Evolutionary conservation across 805 yeast genomes (phyloP).

Genomic region (Candida michaelii): DNA sequence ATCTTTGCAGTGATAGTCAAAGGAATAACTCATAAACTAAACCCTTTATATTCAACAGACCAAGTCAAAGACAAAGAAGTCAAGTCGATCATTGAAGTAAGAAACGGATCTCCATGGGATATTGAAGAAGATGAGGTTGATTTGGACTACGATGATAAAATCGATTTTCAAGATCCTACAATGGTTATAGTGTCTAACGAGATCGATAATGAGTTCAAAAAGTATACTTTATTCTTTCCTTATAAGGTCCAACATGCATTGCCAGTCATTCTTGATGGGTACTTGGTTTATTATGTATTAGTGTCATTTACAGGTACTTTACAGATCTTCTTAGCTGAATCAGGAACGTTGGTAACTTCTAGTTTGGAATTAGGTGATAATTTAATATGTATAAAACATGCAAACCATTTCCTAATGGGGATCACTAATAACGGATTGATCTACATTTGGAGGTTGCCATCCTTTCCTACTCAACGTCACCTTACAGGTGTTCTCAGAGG

Average conservation of each 20-base stretch:
- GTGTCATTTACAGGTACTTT: constrained; percentile 61
- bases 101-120: constrained; percentile 44
- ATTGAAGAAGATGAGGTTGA: constrained; percentile 39
- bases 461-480: constrained; percentile 14
- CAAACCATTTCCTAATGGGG: constrained; percentile 35
- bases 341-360: constrained; percentile 49
- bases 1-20: constrained; percentile 37
- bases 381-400: constrained; percentile 38
- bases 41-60: constrained; percentile 7
- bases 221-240: constrained; percentile 43
- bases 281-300: constrained; percentile 47
- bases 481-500: constrained; percentile 36
- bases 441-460: constrained; percentile 49
- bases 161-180: constrained; percentile 49
- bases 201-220: constrained; percentile 25
- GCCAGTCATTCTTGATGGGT: constrained; percentile 33
- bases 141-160: constrained; percentile 31
- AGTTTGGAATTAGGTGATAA: constrained; percentile 52
- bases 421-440: constrained; percentile 53
- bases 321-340: constrained; percentile 40
- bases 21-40: constrained; percentile 26
- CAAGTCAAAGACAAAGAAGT: constrained; percentile 11
- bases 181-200: constrained; percentile 44
- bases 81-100: constrained; percentile 37
- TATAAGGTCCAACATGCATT: constrained; percentile 50